Percentiles rank a stretch among this genome's conserved stretches.
Evolutionary conservation across 139 green algal species (phyloP).

Genomic region (Tetradesmus lagerheimii): DNA sequence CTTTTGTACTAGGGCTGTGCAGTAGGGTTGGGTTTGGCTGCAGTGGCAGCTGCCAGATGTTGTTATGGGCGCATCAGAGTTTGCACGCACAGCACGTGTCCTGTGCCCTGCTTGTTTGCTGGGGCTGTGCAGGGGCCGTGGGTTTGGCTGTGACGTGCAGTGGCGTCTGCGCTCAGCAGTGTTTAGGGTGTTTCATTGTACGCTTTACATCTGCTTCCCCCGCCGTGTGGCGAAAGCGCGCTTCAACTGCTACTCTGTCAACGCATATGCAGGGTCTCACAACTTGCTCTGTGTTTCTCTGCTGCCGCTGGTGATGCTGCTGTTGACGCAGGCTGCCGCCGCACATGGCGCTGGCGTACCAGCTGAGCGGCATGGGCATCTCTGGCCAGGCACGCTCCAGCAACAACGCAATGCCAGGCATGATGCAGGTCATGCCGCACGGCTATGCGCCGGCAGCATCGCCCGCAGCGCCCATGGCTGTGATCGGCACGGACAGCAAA

Average conservation of each 20-base stretch:
- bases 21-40: neutral
- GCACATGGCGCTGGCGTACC: constrained; percentile 48
- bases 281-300: no score
- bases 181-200: no score
- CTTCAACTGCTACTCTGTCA: no score
- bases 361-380: constrained; percentile 42
- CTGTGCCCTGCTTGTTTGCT: no score
- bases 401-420: constrained; percentile 9
- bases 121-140: no score
- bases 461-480: constrained; percentile 22
- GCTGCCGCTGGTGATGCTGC: neutral
- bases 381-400: neutral
- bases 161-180: no score
- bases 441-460: constrained; percentile 20
- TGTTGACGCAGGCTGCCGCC: constrained; percentile 19
- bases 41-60: neutral
- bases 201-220: no score
- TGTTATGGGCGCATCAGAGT: no score
- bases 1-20: neutral
- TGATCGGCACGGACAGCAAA: constrained; percentile 46
- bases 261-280: no score
- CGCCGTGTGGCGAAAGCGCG: no score
- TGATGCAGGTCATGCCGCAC: constrained; percentile 40
- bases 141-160: no score
- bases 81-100: no score